Evolutionary conservation across 805 yeast genomes (phyloP).

Genomic region (Helenozyma baotianmanensis): DNA sequence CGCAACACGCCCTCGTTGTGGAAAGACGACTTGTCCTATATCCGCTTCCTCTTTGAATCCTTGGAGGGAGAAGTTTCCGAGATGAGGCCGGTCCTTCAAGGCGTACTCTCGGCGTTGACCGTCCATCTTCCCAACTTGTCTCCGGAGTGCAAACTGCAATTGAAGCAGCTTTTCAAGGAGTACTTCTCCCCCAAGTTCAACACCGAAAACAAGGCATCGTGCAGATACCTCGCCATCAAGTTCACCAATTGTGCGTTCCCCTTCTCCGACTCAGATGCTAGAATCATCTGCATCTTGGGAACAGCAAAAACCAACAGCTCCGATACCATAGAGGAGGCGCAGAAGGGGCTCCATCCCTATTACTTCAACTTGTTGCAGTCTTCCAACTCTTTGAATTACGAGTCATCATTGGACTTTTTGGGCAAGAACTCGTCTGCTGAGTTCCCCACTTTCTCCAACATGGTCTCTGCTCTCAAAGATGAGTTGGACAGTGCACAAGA

Average conservation of each 20-base stretch:
- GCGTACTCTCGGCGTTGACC: slow-evolving; percentile 58
- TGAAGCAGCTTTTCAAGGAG: slow-evolving; percentile 36
- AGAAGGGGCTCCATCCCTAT: slow-evolving; percentile 76
- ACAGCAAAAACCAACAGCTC: slow-evolving; percentile 52
- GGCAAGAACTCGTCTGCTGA: slow-evolving; percentile 34
- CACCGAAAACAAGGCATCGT: slow-evolving; percentile 21
- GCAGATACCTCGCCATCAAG: slow-evolving; percentile 62
- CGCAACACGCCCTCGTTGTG: slow-evolving; percentile 41
- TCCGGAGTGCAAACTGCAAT: slow-evolving; percentile 28
- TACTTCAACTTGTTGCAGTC: slow-evolving; percentile 59
- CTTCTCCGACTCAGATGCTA: slow-evolving; percentile 62
- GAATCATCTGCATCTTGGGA: slow-evolving; percentile 66
- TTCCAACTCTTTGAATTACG: slow-evolving; percentile 37
- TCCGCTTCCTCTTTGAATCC: slow-evolving; percentile 69
- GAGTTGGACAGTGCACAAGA: slow-evolving; percentile 20
- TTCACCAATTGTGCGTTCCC: slow-evolving; percentile 60
- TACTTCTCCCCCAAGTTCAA: slow-evolving; percentile 21
- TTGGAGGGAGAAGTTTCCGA: slow-evolving; percentile 60
- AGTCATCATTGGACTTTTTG: slow-evolving; percentile 40
- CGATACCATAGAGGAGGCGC: slow-evolving; percentile 77
- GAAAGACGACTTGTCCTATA: slow-evolving; percentile 42
- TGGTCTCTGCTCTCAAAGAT: slow-evolving; percentile 23
- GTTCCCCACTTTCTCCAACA: slow-evolving; percentile 54
- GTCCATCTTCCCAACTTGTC: slow-evolving; percentile 43
- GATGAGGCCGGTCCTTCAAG: slow-evolving; percentile 64